Evolutionary conservation across 495 filamentous ascomycete genomes (phyloP).

Genomic region (Podospora conica): DNA sequence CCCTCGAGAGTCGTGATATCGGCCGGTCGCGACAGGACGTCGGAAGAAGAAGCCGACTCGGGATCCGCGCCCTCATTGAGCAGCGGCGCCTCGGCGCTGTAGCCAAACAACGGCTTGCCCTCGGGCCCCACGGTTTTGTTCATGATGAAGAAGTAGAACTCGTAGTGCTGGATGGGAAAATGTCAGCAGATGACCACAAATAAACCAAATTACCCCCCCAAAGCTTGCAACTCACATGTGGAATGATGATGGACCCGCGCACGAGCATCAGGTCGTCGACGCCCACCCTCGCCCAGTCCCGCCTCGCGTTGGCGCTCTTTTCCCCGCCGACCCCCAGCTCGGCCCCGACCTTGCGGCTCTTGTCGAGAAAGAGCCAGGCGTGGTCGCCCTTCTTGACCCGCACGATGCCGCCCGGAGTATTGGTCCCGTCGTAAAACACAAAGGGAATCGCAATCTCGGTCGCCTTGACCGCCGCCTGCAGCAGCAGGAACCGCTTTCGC

Average conservation of each 20-base stretch:
- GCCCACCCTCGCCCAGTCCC: constrained; percentile 87
- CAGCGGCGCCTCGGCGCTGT: constrained; percentile 46
- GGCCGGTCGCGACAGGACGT: constrained; percentile 26
- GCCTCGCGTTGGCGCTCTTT: constrained; percentile 55
- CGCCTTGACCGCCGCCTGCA: constrained; percentile 83
- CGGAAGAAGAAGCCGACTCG: constrained; percentile 26
- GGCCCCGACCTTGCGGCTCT: constrained; percentile 82
- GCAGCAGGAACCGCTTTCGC: constrained; percentile 73
- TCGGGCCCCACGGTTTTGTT: constrained; percentile 72
- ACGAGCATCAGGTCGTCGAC: constrained; percentile 98
- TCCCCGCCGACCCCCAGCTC: constrained; percentile 64
- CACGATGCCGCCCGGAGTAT: constrained; percentile 76
- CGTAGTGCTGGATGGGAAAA: constrained; percentile 79
- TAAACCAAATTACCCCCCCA: neutral
- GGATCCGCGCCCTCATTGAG: constrained; percentile 3
- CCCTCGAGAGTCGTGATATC: constrained; percentile 59
- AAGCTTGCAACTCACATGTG: constrained; percentile 62
- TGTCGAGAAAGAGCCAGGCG: constrained; percentile 86
- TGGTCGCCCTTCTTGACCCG: constrained; percentile 88
- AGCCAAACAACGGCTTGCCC: constrained; percentile 71
- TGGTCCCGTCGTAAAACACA: constrained; percentile 97
- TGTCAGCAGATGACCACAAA: neutral
- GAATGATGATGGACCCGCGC: constrained; percentile 84
- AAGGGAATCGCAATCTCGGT: constrained; percentile 91
- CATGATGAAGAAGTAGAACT: constrained; percentile 93